phyloP scores from a whole-genome alignment of 257 asterid species.

The Apocynum venetum region DNA sequence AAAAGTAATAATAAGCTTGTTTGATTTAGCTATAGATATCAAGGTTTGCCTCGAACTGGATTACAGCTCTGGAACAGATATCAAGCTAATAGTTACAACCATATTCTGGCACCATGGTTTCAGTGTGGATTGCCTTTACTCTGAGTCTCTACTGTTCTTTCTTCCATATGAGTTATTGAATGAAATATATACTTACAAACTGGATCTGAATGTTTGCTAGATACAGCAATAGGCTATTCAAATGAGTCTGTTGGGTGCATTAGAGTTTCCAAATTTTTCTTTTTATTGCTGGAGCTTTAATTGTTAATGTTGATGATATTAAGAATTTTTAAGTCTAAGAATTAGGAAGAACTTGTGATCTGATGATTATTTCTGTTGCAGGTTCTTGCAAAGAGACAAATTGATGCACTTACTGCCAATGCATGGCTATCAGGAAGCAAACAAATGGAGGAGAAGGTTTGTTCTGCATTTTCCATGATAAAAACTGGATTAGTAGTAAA shows the following conservation, averaged over 20 bases:
- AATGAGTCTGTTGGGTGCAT: no score
- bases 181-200: background rate
- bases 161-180: background rate
- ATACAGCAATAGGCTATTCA: background rate
- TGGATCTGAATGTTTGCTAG: background rate
- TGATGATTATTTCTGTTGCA: conserved; percentile 20
- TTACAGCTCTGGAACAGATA: background rate
- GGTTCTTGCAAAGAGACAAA: conserved; percentile 66
- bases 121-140: background rate
- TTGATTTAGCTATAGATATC: background rate
- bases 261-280: no score
- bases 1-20: background rate
- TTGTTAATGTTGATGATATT: no score
- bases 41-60: background rate
- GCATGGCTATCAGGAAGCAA: conserved; percentile 78
- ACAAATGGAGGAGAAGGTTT: conserved; percentile 66
- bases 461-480: background rate
- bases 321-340: background rate
- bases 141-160: no score
- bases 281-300: no score
- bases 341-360: background rate
- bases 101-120: background rate
- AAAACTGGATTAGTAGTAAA: background rate
- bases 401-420: conserved; percentile 49
- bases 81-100: background rate